Base-by-base conservation (phyloP, 2,329 filamentous ascomycete species). In the Aspergillus melleus region DNA sequence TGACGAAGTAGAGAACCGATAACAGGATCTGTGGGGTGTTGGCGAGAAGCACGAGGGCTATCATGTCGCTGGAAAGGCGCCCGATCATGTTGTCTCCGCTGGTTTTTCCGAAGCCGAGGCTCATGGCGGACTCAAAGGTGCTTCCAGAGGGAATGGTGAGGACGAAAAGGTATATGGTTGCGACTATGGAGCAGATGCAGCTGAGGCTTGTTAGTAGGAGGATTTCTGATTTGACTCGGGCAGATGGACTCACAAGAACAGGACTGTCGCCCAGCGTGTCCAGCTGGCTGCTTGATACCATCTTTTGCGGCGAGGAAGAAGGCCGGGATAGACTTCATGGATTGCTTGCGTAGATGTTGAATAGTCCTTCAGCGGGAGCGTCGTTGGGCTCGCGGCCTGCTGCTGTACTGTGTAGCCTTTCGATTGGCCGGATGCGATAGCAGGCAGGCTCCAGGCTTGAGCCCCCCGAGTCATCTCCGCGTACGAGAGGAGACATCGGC, bases 11-110 rank as follows among this genome's bases (percentile, higher is more conserved):
- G 11, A 75, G 57, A 42, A 72, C 52, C 2, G 72, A 75, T 10
- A 76, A 59, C 6, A 76, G 56, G 2, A 68, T 49, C 65, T 77
- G 74, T 1, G 72, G 73, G 0, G 64, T 60, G 55, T 77, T 76
- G 19, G 71, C 72, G 16, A 76, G 44, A 20, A 47, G 22, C 1
- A 24, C 44, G 6, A 47, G 19, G 22, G 22, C 22, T 1, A 47
- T 47, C 19, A 24, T 20, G 22, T 47, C 4, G 1, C 3, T 24
- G 5, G 44, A 47, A 14, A 20, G 19, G 6, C 24, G 1, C 19
- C 1, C 4, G 12, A 24, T 24, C 44, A 20, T 12, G 19, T 47
- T 20, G 44, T 47, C 12, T 11, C 9, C 19, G 9, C 20, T 24
- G 44, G 19, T 20, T 47, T 47, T 8, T 12, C 19, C 44, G 9